These are phyloP conservation scores for Plenodomus biglobosus DNA, from an alignment of 2,329 filamentous ascomycete species.

Conservation along the genomic window DNA sequence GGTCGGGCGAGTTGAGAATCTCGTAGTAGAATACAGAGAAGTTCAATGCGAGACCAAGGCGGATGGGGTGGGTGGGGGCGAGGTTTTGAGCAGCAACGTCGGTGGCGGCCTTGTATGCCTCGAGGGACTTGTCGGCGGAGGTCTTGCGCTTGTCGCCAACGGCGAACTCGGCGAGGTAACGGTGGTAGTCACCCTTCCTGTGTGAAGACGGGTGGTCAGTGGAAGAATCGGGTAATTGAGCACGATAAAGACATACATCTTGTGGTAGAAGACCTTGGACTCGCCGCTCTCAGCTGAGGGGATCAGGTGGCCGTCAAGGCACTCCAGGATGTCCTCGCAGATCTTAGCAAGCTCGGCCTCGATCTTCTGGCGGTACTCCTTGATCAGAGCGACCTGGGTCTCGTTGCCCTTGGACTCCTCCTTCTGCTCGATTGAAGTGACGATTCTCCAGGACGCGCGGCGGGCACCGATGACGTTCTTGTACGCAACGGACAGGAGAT, in stretches of 20 bases:
- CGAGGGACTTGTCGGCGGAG: constrained; percentile 89
- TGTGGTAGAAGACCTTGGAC: constrained; percentile 99
- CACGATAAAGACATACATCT: constrained; percentile 69
- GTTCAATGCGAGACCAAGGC: constrained; percentile 88
- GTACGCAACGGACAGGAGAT: constrained; percentile 96
- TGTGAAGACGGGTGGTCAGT: constrained; percentile 32
- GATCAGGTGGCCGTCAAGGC: constrained; percentile 91
- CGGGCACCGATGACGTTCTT: constrained; percentile 98
- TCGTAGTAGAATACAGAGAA: constrained; percentile 99
- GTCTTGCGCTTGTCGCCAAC: constrained; percentile 92
- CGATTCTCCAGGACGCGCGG: constrained; percentile 97
- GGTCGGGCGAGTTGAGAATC: constrained; percentile 97
- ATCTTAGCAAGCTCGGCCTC: constrained; percentile 96
- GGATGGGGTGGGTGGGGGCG: constrained; percentile 88
- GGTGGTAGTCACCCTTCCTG: constrained; percentile 99
- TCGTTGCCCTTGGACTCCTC: constrained; percentile 99
- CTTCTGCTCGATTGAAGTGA: constrained; percentile 98
- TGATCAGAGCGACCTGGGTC: constrained; percentile 85
- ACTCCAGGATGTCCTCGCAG: constrained; percentile 95
- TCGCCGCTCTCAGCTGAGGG: constrained; percentile 92
- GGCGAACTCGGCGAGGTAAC: constrained; percentile 96
- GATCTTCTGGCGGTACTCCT: constrained; percentile 98
- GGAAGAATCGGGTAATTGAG: constrained; percentile 5
- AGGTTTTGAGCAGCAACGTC: constrained; percentile 88
- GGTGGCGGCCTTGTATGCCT: constrained; percentile 94